Percentiles rank a stretch among this genome's conserved stretches.
Conservation (phyloP, 148 eudicot genomes). For the Drosera capensis region DNA sequence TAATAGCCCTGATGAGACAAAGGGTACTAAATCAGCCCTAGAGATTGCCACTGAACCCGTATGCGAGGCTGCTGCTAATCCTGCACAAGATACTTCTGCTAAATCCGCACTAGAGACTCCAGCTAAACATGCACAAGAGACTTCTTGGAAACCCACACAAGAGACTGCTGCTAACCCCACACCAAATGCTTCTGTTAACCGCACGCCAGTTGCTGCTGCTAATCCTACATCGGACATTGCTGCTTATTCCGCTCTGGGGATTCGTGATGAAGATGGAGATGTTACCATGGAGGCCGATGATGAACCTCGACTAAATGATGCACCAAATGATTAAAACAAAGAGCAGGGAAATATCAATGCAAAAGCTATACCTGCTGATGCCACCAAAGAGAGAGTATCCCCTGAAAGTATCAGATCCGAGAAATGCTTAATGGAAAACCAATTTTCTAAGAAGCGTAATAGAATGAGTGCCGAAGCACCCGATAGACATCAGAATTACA, state of each 20-base stretch:
- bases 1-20: conserved; percentile 3
- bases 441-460: conserved; percentile 6
- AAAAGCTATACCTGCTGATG: conserved; percentile 7
- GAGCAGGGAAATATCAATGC: conserved; percentile 9
- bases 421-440: conserved; percentile 12
- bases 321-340: conserved; percentile 9
- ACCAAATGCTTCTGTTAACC: no score
- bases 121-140: no score
- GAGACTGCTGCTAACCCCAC: no score
- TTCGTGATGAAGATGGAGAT: conserved; percentile 5
- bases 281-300: conserved; percentile 5
- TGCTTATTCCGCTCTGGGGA: no score
- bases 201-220: no score
- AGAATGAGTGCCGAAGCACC: conserved; percentile 7
- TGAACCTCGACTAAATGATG: conserved; percentile 7
- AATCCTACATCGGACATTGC: no score
- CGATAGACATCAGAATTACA: conserved; percentile 4
- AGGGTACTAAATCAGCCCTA: conserved; percentile 2
- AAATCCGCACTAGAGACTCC: no score
- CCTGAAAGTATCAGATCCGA: conserved; percentile 6
- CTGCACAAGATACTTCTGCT: no score
- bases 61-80: no score
- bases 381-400: conserved; percentile 5
- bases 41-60: no score
- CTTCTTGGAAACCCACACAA: no score